Base-by-base conservation (phyloP, 176 grass and related monocot genomes). In the Luzula sylvatica region DNA sequence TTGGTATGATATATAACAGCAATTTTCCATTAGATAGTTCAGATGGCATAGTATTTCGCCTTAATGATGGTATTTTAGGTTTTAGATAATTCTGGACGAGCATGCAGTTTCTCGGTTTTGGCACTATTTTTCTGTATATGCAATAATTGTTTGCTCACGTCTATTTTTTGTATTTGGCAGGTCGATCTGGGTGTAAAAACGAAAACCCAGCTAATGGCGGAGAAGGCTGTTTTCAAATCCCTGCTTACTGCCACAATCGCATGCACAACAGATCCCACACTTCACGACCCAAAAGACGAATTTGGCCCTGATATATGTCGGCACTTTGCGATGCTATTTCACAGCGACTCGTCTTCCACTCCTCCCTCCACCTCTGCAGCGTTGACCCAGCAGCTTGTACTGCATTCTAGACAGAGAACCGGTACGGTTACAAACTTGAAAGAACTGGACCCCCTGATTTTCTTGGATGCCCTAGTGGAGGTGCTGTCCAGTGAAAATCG, bases 311-410 rank as follows among this genome's bases (percentile, higher is more conserved):
- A 98, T 68, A 60, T 98, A 42, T 98, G 85, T 61, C 78, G 68
- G 14, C 92, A 98, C 79, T 98, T 98, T 80, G 92, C 92, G 48
- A 85, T 90, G 78, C 78, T 98, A 77, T 98, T 90, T 58, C 92
- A 98, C 82, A 71, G 84, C 38, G 77, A 98, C 54, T 71, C 56
- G 26, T 71, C 85, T 44, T 80, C 78, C 6, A 59, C 63, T 17
- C 75, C 81, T 42, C 56, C 75, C 15, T 55, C 76, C 15, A 42
- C 72, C 62, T 90, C 92, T 53, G 65, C 72, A 52, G 65, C 67
- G 56, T 39, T 19, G 38, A 73, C 72, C 30, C 60, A 50, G 11
- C 60, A 64, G 24, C 16, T 64, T 26, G 42, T 64, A 11, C 26
- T 23, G 40, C 75, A 65, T 46, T 77, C 81, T 53, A 86, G 81